Conservation (phyloP, 164 flowering plant genomes). For the Magnolia officinalis region DNA sequence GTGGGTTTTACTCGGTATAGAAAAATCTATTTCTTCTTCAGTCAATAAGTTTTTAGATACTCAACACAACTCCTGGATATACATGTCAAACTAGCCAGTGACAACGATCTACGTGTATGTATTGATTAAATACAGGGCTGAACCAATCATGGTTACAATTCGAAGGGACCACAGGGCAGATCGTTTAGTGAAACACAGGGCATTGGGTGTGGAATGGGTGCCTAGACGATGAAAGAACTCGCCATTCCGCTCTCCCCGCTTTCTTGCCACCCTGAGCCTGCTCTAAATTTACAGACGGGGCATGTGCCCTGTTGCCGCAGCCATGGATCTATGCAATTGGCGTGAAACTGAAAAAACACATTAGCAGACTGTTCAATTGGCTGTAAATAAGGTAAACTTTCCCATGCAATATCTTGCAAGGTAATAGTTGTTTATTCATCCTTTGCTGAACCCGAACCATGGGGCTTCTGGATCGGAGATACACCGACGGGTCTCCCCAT, state of each 20-base stretch:
- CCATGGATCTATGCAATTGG: constrained; percentile 71
- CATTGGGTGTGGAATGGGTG: neutral
- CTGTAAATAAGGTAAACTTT: neutral
- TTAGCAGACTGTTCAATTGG: neutral
- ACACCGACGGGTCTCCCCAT: no score
- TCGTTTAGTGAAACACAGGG: no score
- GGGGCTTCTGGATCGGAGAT: no score
- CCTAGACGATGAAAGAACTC: constrained; percentile 1
- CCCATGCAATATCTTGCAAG: no score
- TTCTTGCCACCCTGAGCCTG: constrained; percentile 48
- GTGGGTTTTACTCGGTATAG: neutral
- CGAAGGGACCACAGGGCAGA: neutral
- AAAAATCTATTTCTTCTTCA: neutral
- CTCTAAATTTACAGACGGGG: constrained; percentile 61
- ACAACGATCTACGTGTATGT: neutral
- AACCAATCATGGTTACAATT: neutral
- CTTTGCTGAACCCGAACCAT: no score
- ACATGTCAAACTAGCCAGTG: neutral
- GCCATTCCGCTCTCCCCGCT: constrained; percentile 19
- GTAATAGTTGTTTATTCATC: no score
- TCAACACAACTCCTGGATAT: neutral
- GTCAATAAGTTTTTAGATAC: neutral
- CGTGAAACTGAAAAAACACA: constrained; percentile 50
- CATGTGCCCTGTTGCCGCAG: constrained; percentile 69
- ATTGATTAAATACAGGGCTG: neutral